phyloP scores from a whole-genome alignment of 2,329 filamentous ascomycete species.

The Cyphellophora europaea region DNA sequence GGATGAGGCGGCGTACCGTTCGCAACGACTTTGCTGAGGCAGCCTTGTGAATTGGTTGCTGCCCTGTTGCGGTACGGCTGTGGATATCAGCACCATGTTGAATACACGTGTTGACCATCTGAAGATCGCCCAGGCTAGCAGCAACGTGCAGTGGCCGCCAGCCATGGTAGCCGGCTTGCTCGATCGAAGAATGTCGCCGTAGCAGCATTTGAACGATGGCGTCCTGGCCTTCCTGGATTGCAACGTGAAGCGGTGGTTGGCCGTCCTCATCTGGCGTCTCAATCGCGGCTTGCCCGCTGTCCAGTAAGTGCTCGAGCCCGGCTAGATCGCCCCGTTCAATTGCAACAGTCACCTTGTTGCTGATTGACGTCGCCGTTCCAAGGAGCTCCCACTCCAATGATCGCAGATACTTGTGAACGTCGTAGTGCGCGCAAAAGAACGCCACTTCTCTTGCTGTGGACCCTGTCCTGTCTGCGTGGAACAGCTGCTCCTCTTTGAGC shows the following conservation, averaged over 20 bases:
- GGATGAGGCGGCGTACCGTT: conserved; percentile 20
- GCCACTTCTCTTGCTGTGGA: conserved; percentile 14
- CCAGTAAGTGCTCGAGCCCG: conserved; percentile 6
- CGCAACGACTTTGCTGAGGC: conserved; percentile 10
- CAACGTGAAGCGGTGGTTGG: conserved; percentile 15
- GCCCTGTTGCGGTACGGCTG: conserved; percentile 10
- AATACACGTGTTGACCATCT: conserved; percentile 13
- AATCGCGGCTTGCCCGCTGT: conserved; percentile 5
- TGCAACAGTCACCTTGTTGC: conserved; percentile 7
- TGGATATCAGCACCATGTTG: conserved; percentile 9
- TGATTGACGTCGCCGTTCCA: conserved; percentile 1
- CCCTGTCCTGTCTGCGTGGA: conserved; percentile 9
- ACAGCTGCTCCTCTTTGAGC: conserved; percentile 9
- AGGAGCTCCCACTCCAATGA: conserved; percentile 10
- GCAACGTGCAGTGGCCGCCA: conserved; percentile 18
- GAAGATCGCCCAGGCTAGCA: conserved; percentile 14
- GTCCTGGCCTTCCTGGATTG: conserved; percentile 9
- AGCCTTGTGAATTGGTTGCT: conserved; percentile 17
- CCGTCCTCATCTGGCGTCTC: conserved; percentile 13
- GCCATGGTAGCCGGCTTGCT: conserved; percentile 14
- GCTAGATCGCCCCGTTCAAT: conserved; percentile 13
- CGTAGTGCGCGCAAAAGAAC: conserved; percentile 17
- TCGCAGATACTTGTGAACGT: conserved; percentile 18
- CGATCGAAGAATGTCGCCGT: conserved; percentile 13
- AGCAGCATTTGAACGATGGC: conserved; percentile 14